These are phyloP conservation scores for Hsuehochloa calcarea DNA, from an alignment of 176 grass and related monocot species.

Conservation along the genomic window DNA sequence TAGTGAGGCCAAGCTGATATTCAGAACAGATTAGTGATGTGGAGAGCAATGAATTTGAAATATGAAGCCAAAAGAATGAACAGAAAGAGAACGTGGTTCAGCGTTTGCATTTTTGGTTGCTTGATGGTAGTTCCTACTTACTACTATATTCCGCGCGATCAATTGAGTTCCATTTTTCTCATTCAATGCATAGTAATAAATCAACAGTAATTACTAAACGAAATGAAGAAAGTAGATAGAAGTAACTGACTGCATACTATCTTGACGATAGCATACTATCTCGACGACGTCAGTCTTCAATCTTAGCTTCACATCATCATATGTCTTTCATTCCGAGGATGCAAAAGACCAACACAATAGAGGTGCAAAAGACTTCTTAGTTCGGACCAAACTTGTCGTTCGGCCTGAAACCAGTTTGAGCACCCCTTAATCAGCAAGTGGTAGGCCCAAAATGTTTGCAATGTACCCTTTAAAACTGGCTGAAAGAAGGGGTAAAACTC, in stretches of 20 bases:
- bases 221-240: slow-evolving; percentile 7
- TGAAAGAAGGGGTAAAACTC: not conserved
- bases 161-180: not conserved
- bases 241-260: not conserved
- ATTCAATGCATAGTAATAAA: not conserved
- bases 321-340: slow-evolving; percentile 12
- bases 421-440: not conserved
- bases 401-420: not conserved
- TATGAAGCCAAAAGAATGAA: not conserved
- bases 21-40: not conserved
- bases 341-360: slow-evolving; percentile 8
- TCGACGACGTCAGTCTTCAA: not conserved
- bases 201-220: not conserved
- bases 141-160: slow-evolving; percentile 5
- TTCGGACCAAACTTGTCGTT: slow-evolving; percentile 13
- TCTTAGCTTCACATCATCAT: not conserved
- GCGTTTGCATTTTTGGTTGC: not conserved
- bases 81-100: not conserved
- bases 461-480: not conserved
- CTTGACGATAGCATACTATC: not conserved
- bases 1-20: not conserved
- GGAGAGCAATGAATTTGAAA: not conserved
- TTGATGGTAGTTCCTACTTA: not conserved
- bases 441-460: not conserved
- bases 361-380: not conserved